A percentile compares a stretch with the other conserved stretches of the same genome.
Conservation (phyloP, 192 early-diverging fungal genomes). For the Martensiomyces pterosporus region DNA sequence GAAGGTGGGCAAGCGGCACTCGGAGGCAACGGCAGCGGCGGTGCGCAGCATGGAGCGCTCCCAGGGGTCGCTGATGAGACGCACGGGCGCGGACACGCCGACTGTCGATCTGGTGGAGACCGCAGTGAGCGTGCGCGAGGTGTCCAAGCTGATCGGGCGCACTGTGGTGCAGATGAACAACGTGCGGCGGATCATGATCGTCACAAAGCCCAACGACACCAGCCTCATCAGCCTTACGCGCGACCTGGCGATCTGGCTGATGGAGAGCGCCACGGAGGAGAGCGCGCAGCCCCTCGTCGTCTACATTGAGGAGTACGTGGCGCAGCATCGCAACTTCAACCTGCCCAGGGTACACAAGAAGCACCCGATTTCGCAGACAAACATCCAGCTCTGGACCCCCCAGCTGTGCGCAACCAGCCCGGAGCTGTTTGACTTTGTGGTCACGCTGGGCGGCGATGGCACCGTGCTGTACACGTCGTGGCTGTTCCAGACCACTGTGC, state of each 20-base stretch:
- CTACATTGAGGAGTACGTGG: slow-evolving; percentile 64
- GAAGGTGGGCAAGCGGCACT: slow-evolving; percentile 24
- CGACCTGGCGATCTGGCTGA: slow-evolving; percentile 65
- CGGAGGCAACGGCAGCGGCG: slow-evolving; percentile 28
- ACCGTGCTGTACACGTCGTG: slow-evolving; percentile 92
- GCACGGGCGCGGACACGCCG: slow-evolving; percentile 40
- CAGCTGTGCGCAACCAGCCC: slow-evolving; percentile 64
- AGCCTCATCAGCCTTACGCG: slow-evolving; percentile 64
- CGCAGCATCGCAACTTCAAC: slow-evolving; percentile 55
- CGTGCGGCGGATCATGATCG: slow-evolving; percentile 61
- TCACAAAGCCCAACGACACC: slow-evolving; percentile 70
- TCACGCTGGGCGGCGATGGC: slow-evolving; percentile 96
- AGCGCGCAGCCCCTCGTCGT: slow-evolving; percentile 24
- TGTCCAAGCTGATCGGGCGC: slow-evolving; percentile 67
- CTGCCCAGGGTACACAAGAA: slow-evolving; percentile 46
- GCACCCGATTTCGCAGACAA: slow-evolving; percentile 40
- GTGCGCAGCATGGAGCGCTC: slow-evolving; percentile 41
- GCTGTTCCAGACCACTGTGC: slow-evolving; percentile 81
- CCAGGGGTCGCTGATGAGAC: slow-evolving; percentile 20
- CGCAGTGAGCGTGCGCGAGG: slow-evolving; percentile 63
- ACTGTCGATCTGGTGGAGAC: slow-evolving; percentile 60
- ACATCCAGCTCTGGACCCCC: slow-evolving; percentile 69
- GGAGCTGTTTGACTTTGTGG: slow-evolving; percentile 80
- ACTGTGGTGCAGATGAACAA: slow-evolving; percentile 48
- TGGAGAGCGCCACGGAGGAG: slow-evolving; percentile 20